Evolutionary conservation across 306 rosid genomes (phyloP).

Genomic region (Casuarina cunninghamiana): DNA sequence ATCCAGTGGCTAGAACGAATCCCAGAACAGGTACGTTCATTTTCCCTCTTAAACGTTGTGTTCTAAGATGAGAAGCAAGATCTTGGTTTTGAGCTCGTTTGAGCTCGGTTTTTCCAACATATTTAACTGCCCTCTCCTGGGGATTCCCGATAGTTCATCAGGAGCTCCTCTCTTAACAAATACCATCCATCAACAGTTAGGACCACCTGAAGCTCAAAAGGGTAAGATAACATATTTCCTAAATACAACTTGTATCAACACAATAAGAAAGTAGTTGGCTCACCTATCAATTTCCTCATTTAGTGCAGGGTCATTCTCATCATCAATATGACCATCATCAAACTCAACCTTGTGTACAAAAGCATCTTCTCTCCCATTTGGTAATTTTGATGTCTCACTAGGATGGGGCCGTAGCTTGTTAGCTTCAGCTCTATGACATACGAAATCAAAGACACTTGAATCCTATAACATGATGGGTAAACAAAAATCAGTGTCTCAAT

Average conservation of each 20-base stretch:
- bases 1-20: no score
- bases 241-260: neutral
- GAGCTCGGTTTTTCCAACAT: no score
- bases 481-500: slow-evolving; percentile 10
- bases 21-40: no score
- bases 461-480: slow-evolving; percentile 44
- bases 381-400: slow-evolving; percentile 52
- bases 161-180: neutral
- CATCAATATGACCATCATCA: slow-evolving; percentile 76
- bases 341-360: slow-evolving; percentile 47
- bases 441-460: slow-evolving; percentile 48
- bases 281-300: slow-evolving; percentile 93
- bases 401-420: slow-evolving; percentile 32
- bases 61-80: no score
- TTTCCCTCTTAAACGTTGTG: no score
- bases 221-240: neutral
- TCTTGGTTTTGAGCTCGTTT: no score
- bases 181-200: neutral
- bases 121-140: no score
- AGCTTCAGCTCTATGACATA: slow-evolving; percentile 44
- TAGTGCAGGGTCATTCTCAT: slow-evolving; percentile 88
- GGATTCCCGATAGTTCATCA: no score
- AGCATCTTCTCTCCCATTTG: slow-evolving; percentile 36
- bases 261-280: neutral
- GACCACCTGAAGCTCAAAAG: slow-evolving; percentile 3